Conservation (phyloP, 2,329 filamentous ascomycete genomes). For the Celoporthe dispersa region DNA sequence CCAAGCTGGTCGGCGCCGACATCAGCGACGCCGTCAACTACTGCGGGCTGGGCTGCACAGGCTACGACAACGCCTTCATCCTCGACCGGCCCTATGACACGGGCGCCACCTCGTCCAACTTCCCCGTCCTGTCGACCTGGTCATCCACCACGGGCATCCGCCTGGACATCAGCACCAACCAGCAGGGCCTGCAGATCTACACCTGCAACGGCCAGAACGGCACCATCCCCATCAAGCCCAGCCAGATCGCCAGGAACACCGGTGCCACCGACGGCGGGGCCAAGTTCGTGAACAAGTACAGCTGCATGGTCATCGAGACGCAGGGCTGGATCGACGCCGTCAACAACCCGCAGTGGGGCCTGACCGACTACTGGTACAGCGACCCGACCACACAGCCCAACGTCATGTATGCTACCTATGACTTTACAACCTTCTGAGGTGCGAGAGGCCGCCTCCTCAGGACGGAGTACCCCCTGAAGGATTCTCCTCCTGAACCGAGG, state of each 20-base stretch:
- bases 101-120: conserved; percentile 17
- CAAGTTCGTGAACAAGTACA: conserved; percentile 25
- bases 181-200: conserved; percentile 26
- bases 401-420: conserved; percentile 24
- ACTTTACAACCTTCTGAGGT: conserved; percentile 18
- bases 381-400: conserved; percentile 17
- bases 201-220: conserved; percentile 25
- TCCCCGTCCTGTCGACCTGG: conserved; percentile 23
- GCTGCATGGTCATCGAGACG: conserved; percentile 24
- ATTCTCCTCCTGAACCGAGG: not conserved
- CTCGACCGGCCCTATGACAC: conserved; percentile 18
- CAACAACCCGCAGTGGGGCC: conserved; percentile 24
- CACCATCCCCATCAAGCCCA: conserved; percentile 24
- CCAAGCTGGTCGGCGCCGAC: conserved; percentile 20
- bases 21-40: conserved; percentile 14
- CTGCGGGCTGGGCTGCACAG: conserved; percentile 18
- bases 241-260: conserved; percentile 20
- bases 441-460: not conserved
- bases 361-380: conserved; percentile 20
- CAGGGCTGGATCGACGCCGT: conserved; percentile 24
- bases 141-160: conserved; percentile 23
- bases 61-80: conserved; percentile 26
- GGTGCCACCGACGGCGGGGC: conserved; percentile 13
- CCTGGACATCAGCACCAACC: conserved; percentile 20
- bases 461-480: not conserved